Conservation (phyloP, 2,329 filamentous ascomycete genomes). For the Thermochaetoides dissita region DNA sequence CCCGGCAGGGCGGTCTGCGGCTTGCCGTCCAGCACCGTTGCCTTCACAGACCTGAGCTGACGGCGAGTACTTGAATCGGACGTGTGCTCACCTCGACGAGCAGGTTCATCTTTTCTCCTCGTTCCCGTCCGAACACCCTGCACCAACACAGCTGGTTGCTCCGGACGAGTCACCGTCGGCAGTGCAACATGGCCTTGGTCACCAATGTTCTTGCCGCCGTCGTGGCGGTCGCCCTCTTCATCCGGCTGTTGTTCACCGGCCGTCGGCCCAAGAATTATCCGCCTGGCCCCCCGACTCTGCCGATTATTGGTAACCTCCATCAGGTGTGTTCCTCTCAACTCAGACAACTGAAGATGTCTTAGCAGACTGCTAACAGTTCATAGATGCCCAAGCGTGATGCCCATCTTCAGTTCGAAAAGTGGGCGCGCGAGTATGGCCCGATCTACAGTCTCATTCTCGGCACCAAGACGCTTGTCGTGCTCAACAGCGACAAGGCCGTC, state of each 20-base stretch:
- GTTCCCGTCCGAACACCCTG: neutral
- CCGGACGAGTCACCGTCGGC: neutral
- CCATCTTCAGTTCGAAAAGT: slow-evolving; percentile 17
- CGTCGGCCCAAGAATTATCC: slow-evolving; percentile 15
- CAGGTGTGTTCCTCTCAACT: slow-evolving; percentile 6
- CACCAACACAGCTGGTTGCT: too few species aligned
- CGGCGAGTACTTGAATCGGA: slow-evolving; percentile 2
- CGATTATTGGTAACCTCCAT: slow-evolving; percentile 18
- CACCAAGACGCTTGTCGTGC: slow-evolving; percentile 13
- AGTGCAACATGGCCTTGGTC: slow-evolving; percentile 9
- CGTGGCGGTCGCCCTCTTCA: slow-evolving; percentile 10
- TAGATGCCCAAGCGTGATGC: slow-evolving; percentile 15
- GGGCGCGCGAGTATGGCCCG: slow-evolving; percentile 15
- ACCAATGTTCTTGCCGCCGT: slow-evolving; percentile 9
- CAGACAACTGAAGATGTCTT: neutral
- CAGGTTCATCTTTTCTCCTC: neutral
- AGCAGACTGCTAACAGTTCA: neutral
- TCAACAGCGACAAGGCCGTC: slow-evolving; percentile 16
- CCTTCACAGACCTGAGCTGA: too few species aligned
- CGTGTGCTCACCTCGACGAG: too few species aligned
- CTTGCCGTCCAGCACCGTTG: too few species aligned
- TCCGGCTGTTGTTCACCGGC: slow-evolving; percentile 12
- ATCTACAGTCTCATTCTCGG: slow-evolving; percentile 17
- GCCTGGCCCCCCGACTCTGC: slow-evolving; percentile 17
- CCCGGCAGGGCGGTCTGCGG: too few species aligned